Evolutionary conservation across 2,329 filamentous ascomycete species (phyloP), one percentile per base, ranked within the genome.

Genomic region (Penicillium rolfsii): DNA sequence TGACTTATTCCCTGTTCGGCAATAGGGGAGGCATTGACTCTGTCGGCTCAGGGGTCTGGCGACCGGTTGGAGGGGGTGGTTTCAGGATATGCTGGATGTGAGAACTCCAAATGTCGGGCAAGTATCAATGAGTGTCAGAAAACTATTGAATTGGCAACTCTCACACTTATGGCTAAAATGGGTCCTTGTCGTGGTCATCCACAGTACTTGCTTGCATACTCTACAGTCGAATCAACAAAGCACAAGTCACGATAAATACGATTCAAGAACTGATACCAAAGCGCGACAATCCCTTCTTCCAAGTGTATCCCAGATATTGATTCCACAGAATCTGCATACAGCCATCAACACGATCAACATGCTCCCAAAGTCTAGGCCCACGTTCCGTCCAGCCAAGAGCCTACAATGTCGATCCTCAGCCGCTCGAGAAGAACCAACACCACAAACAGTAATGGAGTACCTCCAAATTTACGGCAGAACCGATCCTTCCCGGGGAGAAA

Each of bases 341-440:
- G 11, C 3, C 24, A 48, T 22, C 19, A 30, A 12, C 45, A 46
- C 14, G 7, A 28, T 48, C 26, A n/a, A n/a, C 24, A 30, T 7
- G 30, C 14, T 26, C 12, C 24, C 26, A 48, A 48, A 48, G 26
- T 26, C 45, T 48, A 48, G 26, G 45, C 40, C 40, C 40, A 48
- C 22, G 35, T 22, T 46, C 40, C 41, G 3, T 45, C 26, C 19
- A 30, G 43, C 43, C 43, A 50, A 50, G 55, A 57, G 12, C 33
- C 50, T 35, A 35, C 24, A 40, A 26, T 53, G 50, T 53, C 50
- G 50, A 53, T 53, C 50, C 35, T 12, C 50, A n/a, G 50, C 22
- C 19, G 50, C 26, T 16, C 45, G n/a, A 16, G 45, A 48, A 46
- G 22, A 22, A 46, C 24, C 5, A 46, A 12, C 7, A 36, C 24